phyloP scores from a whole-genome alignment of 179 eudicot genomes.

The Nepenthes alata region DNA sequence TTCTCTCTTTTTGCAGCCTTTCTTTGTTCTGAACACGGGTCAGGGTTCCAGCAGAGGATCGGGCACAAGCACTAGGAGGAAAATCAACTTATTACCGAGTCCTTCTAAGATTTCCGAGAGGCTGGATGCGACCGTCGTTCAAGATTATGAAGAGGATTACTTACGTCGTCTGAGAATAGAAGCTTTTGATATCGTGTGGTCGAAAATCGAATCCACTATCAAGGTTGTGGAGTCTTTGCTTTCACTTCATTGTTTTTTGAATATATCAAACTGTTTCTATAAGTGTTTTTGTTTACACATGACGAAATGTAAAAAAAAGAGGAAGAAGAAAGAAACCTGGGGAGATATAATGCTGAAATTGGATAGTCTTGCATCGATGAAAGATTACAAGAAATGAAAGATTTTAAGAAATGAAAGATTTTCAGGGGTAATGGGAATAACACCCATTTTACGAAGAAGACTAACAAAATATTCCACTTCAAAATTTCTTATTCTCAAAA shows the following conservation, averaged over 20 bases:
- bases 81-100: constrained; percentile 22
- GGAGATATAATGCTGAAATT: too few relatives aligned
- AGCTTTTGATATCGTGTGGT: constrained; percentile 51
- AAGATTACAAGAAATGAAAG: too few relatives aligned
- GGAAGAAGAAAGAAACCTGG: not conserved
- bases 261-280: not conserved
- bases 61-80: constrained; percentile 31
- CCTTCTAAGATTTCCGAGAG: constrained; percentile 2
- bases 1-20: constrained; percentile 28
- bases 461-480: too few relatives aligned
- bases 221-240: constrained; percentile 22
- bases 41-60: not conserved
- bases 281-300: not conserved
- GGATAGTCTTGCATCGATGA: too few relatives aligned
- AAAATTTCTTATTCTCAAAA: too few relatives aligned
- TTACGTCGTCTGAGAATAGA: constrained; percentile 21
- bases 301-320: not conserved
- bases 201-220: constrained; percentile 44
- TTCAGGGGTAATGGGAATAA: too few relatives aligned
- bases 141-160: constrained; percentile 10
- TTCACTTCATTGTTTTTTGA: not conserved
- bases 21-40: constrained; percentile 59
- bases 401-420: too few relatives aligned
- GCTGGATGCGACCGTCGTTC: constrained; percentile 8
- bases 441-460: too few relatives aligned